Conservation (phyloP, 257 asterid species). For the Haberlea rhodopensis region DNA sequence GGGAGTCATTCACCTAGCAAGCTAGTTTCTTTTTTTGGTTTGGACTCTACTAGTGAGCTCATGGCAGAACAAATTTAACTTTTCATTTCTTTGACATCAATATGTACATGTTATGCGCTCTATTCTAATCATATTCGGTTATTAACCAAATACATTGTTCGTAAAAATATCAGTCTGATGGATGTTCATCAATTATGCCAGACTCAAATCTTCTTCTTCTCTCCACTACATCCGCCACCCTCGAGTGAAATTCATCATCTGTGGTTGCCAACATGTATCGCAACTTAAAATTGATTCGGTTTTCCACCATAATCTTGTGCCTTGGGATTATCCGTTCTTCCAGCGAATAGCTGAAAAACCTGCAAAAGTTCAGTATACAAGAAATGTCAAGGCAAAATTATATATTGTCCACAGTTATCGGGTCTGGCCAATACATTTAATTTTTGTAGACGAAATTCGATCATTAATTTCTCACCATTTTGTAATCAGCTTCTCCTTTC, state of each 20-base stretch:
- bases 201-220: constrained; percentile 71
- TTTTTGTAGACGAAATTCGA: no score
- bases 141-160: neutral
- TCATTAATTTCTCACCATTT: no score
- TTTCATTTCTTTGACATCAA: no score
- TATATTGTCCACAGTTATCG: no score
- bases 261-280: constrained; percentile 67
- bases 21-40: no score
- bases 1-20: no score
- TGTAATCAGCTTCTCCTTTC: no score
- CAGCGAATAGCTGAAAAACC: constrained; percentile 96
- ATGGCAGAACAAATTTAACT: no score
- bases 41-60: no score
- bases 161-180: constrained; percentile 2
- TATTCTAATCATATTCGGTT: constrained; percentile 10
- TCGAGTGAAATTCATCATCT: constrained; percentile 64
- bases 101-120: no score
- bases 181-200: constrained; percentile 32
- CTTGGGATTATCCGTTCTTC: constrained; percentile 77
- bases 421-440: no score
- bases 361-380: constrained; percentile 26
- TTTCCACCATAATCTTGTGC: constrained; percentile 68
- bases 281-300: constrained; percentile 73
- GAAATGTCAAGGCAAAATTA: no score
- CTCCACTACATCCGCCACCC: constrained; percentile 57